Evolutionary conservation across 2,329 filamentous ascomycete species (phyloP), one percentile per base, ranked within the genome.

Genomic region (Hypoxylon sp.): DNA sequence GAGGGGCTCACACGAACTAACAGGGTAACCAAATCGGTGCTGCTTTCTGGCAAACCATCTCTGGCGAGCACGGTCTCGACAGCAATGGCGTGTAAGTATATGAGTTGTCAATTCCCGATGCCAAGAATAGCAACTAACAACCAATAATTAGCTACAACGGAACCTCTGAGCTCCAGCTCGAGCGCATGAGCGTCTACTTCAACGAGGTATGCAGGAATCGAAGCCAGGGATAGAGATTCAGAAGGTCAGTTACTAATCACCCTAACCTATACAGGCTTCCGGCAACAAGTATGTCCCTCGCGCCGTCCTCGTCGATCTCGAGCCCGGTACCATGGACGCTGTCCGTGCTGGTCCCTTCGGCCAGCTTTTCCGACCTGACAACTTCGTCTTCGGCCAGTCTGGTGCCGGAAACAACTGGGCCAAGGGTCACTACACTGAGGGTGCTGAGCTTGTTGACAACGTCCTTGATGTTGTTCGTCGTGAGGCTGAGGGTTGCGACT

Each of bases 361-460:
- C 77, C 93, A 98, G 87, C 94, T 99, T 76, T 98, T 99, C 94
- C 94, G 96, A 75, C 96, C 96, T 82, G 96, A 99, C 88, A 99
- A 98, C 92, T 98, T 98, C 86, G 94, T 98, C 81, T 98, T 98
- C 84, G 96, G 96, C 78, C 96, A 98, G 88, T 98, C 96, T 78
- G 95, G 96, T 89, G 96, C 96, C 83, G 96, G 96, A 86, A 99
- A 99, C 93, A 98, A 98, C 91, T 99, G 96, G 96, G 96, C 96
- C 84, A 99, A 98, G 91, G 96, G 96, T 86, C 96, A 99, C 84
- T 99, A 99, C 90, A 99, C 96, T 74, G 96, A 99, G 88, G 96
- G 96, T 90, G 96, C 96, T 76, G 96, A 99, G 87, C 90, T 98
- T 72, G 96, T 99, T 76, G 96, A 99, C 87, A 89, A 98, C 80